Base-by-base conservation (phyloP, 2,329 filamentous ascomycete genomes). In the Neonectria hederae region DNA sequence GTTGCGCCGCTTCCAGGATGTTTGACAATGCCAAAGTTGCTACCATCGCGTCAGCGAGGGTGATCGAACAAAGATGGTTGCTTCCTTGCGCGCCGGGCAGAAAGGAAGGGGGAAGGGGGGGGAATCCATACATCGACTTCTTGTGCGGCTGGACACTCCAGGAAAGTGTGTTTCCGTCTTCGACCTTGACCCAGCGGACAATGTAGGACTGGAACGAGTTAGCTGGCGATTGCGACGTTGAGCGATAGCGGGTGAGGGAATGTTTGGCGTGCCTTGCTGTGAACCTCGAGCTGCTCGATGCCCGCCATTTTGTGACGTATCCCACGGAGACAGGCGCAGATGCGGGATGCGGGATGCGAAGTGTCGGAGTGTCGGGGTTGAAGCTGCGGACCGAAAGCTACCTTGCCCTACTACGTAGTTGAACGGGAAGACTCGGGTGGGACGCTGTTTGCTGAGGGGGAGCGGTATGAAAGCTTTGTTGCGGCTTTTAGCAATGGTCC, bases 131-230 rank as follows among this genome's bases (percentile, higher is more conserved):
- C 89, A 99, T 91, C 63, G 95, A 97, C 82, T 97, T 98, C 83
- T 97, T 98, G 79, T 98, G 94, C 46, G 96, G 96, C 77, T 98
- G 94, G 42, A 99, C 89, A 75, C 93, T 97, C 96, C 96, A 99
- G 17, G 94, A 97, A 73, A 99, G 94, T 54, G 94, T 97, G 79
- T 97, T 91, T 58, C 92, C 92, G 68, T 93, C 90, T 60, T 94
- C 90, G 72, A 97, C 95, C 77, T 93, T 91, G 72, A 97, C 92
- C 95, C 96, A 99, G 76, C 96, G 93, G 62, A 99, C 93, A 73
- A 99, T 94, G 82, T 99, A 99, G 69, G 94, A 97, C 96, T 98
- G 70, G 17, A n/a, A 40, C n/a, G 24, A 54, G 63, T 76, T 70
- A 76, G 74, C 64, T 46, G 56, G 19, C 35, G 11, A 54, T 49